Conservation (phyloP, 805 yeast genomes). For the Wickerhamomyces subpelliculosus region DNA sequence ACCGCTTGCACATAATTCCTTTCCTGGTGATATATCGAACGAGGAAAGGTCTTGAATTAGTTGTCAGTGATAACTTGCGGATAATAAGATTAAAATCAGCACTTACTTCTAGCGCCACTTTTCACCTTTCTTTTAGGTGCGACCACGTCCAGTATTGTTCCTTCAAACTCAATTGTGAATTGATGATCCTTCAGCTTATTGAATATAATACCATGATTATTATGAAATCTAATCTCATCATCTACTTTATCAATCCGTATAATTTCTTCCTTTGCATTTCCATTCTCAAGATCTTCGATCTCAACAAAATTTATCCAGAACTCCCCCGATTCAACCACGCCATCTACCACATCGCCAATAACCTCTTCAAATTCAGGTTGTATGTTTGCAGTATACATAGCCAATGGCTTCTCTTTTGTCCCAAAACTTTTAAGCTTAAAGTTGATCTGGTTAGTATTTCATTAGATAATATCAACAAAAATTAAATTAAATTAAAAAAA, state of each 20-base stretch:
- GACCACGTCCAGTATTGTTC: not conserved
- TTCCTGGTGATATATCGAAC: conserved; percentile 27
- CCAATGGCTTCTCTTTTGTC: too few species aligned
- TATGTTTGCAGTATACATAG: conserved; percentile 18
- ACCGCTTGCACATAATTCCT: conserved; percentile 26
- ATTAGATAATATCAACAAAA: not conserved
- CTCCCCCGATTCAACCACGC: conserved; percentile 7
- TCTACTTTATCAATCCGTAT: conserved; percentile 37
- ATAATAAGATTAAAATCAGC: conserved; percentile 7
- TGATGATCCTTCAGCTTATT: too few species aligned
- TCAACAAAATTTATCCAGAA: too few species aligned
- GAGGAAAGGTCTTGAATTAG: conserved; percentile 13
- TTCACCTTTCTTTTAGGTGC: not conserved
- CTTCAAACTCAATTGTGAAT: not conserved
- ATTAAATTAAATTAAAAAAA: too few species aligned
- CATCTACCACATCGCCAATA: conserved; percentile 29
- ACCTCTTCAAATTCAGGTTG: conserved; percentile 42
- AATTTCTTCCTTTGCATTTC: conserved; percentile 16
- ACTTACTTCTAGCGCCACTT: conserved; percentile 7
- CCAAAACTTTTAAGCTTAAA: not conserved
- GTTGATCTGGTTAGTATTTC: not conserved
- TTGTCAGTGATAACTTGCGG: conserved; percentile 6
- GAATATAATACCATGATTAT: not conserved
- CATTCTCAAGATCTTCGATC: too few species aligned
- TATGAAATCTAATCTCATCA: not conserved